Conservation (phyloP, 345 rosid genomes). For the Rhodamnia argentea region DNA sequence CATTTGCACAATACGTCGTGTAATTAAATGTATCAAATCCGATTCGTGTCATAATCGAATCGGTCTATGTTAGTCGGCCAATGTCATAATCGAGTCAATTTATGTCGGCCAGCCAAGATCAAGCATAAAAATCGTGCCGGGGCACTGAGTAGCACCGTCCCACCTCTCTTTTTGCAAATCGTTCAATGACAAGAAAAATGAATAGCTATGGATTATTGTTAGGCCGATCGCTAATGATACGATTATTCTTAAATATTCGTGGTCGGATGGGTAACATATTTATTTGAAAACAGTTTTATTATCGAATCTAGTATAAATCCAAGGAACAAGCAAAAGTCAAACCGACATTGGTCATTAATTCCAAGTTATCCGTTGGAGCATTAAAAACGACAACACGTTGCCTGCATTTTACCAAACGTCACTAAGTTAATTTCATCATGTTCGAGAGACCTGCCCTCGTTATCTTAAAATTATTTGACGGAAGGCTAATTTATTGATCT, state of each 20-base stretch:
- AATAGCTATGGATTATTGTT: neutral
- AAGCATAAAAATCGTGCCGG: neutral
- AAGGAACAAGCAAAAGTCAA: neutral
- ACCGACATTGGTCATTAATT: neutral
- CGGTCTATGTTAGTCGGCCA: neutral
- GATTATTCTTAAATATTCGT: neutral
- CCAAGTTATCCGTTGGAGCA: neutral
- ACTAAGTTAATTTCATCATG: neutral
- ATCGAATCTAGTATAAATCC: neutral
- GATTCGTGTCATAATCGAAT: neutral
- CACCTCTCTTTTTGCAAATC: neutral
- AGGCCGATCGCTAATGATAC: too few relatives aligned
- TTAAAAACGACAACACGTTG: neutral
- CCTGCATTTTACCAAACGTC: neutral
- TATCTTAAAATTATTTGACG: neutral
- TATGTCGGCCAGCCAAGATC: too few relatives aligned
- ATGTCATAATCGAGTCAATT: neutral
- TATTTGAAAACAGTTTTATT: neutral
- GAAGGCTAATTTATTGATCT: neutral
- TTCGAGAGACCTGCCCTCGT: neutral
- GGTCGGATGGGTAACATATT: neutral
- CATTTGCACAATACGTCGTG: neutral
- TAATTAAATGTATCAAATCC: neutral
- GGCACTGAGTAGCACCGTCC: accelerated
- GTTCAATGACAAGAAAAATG: neutral